Base-by-base conservation (phyloP, 1,139 yeast species). In the Debaryomycetaceae sp. region DNA sequence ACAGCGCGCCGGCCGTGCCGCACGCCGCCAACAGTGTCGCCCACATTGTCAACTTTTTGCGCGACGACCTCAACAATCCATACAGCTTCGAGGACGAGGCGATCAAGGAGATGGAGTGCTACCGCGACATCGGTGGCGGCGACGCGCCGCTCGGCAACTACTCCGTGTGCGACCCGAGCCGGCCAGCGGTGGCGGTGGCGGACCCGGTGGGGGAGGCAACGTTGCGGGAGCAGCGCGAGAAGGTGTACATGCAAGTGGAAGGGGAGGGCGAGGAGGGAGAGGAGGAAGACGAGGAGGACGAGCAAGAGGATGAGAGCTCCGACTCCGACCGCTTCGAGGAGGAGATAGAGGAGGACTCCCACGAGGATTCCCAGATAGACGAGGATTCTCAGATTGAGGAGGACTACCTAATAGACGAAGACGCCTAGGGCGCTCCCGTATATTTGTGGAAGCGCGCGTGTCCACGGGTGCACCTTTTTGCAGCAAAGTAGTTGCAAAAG, bases 51-150 rank as follows among this genome's bases (percentile, higher is more conserved):
- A 71, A 70, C 34, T 80, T 80, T 41, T 48, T 81, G 46, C 71
- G 67, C 34, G 88, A 81, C 51, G 88, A 80, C 49, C 59, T 81
- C 13, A 66, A 66, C 29, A 82, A 79, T 48, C 72, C 82, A 5
- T 61, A 78, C 43, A 61, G 72, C 12, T 57, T 74, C 34, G 82
- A 75, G 41, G 70, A 65, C 21, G 81, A 76, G 40, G 71, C 78
- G 0, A 44, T 41, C 21, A 61, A 56, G 32, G 72, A 66, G 35
- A 57, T 67, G 16, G 68, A 62, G 29, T 38, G 50, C 23, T 48
- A 65, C 34, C 66, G 58, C 27, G 67, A 58, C 16, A 53, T 13
- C 15, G 12, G 65, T 25, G 33, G n/a, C 10, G 28, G 28, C 5
- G 30, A 20, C 8, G 30, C 31, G n/a, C n/a, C n/a, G n/a, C n/a